These are phyloP conservation scores for Diaporthe sp. DNA, from an alignment of 2,329 filamentous ascomycete genomes.

Conservation along the genomic window DNA sequence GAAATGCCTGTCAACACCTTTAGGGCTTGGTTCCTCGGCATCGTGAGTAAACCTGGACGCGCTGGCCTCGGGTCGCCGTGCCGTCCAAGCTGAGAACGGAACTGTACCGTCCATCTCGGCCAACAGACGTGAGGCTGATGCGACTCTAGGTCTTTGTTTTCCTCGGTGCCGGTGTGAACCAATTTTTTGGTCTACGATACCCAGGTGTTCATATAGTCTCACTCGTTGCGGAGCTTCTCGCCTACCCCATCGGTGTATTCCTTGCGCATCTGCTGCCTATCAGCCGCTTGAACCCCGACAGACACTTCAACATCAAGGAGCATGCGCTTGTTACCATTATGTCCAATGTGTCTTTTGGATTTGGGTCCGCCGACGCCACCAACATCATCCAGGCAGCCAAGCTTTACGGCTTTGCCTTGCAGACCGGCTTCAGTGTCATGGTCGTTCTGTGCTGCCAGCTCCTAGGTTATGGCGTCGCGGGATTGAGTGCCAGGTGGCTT, in stretches of 20 bases:
- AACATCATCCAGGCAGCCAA: constrained; percentile 59
- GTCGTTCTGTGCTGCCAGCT: constrained; percentile 55
- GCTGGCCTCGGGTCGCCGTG: not conserved
- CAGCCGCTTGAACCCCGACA: constrained; percentile 56
- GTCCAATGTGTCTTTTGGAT: constrained; percentile 63
- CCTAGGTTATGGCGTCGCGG: constrained; percentile 56
- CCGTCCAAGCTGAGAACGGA: not conserved
- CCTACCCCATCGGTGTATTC: constrained; percentile 57
- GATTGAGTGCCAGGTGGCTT: constrained; percentile 52
- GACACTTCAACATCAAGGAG: constrained; percentile 61
- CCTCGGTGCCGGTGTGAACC: constrained; percentile 60
- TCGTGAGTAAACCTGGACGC: constrained; percentile 46
- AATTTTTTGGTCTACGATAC: constrained; percentile 62
- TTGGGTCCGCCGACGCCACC: constrained; percentile 59
- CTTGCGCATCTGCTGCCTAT: constrained; percentile 56
- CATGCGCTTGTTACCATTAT: constrained; percentile 61
- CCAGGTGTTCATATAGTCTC: constrained; percentile 60
- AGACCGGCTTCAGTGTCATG: constrained; percentile 54
- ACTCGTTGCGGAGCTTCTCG: constrained; percentile 59
- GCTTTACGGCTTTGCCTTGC: constrained; percentile 57
- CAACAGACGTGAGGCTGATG: not conserved
- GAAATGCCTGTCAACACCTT: constrained; percentile 59
- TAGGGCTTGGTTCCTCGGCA: constrained; percentile 58
- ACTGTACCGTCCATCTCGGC: not conserved
- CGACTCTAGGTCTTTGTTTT: constrained; percentile 55